A percentile compares a stretch with the other conserved stretches of the same genome.
Conservation (phyloP, 176 grass and related monocot species). For the Rhynchospora pubera region DNA sequence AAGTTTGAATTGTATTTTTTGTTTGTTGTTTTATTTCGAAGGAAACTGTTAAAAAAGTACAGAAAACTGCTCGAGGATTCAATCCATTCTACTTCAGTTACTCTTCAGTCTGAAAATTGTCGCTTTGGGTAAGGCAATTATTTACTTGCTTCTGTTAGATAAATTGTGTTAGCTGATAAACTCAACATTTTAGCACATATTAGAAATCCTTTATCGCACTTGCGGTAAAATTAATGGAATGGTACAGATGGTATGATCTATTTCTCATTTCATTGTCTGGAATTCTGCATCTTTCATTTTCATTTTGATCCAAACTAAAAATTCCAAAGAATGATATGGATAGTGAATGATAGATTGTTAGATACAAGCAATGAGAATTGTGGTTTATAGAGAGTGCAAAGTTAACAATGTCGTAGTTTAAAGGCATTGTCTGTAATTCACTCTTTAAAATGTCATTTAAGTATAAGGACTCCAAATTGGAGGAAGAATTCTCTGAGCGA, state of each 20-base stretch:
- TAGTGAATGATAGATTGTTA: neutral
- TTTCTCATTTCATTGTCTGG: neutral
- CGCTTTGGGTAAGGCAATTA: conserved; percentile 13
- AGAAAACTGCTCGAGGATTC: conserved; percentile 19
- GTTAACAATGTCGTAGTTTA: neutral
- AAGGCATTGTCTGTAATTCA: neutral
- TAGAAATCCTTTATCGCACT: neutral
- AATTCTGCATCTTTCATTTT: neutral
- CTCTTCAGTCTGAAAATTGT: conserved; percentile 4
- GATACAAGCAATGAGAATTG: neutral
- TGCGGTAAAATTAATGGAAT: neutral
- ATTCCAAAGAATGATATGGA: neutral
- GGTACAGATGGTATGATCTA: neutral
- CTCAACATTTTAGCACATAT: neutral
- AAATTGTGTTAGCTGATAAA: neutral
- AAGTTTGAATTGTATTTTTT: conserved; percentile 21
- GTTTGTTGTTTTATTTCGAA: conserved; percentile 27
- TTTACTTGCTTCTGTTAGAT: neutral
- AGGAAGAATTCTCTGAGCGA: neutral
- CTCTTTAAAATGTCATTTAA: neutral
- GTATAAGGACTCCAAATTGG: neutral
- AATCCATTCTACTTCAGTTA: conserved; percentile 14
- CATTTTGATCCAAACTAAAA: neutral
- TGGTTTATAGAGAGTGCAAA: neutral
- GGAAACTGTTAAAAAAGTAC: conserved; percentile 19